Evolutionary conservation across 2,329 filamentous ascomycete species (phyloP).

Genomic region (Calonectria fujianensis): DNA sequence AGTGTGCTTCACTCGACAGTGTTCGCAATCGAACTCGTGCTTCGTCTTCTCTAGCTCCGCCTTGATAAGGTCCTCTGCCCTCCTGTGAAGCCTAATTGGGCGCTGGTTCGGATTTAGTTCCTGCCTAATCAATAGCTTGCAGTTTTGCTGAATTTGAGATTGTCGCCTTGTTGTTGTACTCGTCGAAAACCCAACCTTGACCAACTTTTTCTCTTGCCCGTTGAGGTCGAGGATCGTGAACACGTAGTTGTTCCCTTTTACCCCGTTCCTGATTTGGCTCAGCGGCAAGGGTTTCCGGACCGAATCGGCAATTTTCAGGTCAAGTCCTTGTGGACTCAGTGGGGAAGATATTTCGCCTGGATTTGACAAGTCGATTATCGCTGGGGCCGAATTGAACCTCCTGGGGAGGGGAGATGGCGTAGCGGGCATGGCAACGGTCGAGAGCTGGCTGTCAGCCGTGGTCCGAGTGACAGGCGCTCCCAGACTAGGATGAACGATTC

Average conservation of each 20-base stretch:
- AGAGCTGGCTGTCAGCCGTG: background rate
- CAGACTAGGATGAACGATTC: background rate
- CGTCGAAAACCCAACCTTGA: slow-evolving; percentile 21
- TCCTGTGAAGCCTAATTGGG: background rate
- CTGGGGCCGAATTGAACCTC: slow-evolving; percentile 14
- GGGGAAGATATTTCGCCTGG: background rate
- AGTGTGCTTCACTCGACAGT: background rate
- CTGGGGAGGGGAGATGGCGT: background rate
- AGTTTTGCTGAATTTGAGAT: background rate
- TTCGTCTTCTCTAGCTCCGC: background rate
- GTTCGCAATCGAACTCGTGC: background rate
- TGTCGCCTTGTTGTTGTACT: background rate
- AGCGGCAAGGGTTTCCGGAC: background rate
- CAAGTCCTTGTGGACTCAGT: background rate
- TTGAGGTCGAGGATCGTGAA: background rate
- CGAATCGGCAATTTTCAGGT: background rate
- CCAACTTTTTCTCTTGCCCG: background rate
- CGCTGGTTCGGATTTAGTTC: slow-evolving; percentile 8
- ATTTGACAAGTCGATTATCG: background rate
- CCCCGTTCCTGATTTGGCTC: background rate
- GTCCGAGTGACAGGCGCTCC: background rate
- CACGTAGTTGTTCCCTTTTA: slow-evolving; percentile 20
- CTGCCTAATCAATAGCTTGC: background rate
- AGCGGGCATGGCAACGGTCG: background rate
- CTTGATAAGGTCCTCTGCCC: slow-evolving; percentile 5